Base-by-base conservation (phyloP, 202 grass and related monocot species). In the Carex arenaria region DNA sequence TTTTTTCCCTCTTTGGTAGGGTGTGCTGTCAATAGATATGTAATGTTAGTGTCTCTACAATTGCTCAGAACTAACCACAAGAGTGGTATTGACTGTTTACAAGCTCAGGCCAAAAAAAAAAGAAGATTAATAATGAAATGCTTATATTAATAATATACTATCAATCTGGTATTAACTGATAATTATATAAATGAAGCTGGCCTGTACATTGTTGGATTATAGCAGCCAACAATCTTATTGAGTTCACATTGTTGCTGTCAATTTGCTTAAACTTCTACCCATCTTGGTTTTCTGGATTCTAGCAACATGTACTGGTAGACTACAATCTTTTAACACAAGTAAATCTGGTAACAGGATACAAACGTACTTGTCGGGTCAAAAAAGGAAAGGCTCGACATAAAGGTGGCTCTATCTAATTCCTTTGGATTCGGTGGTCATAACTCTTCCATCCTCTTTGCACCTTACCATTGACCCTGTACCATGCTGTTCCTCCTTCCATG, bases 341-440 rank as follows among this genome's bases (percentile, higher is more conserved):
- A 78, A 36, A 83, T 88, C 36, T 86, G 53, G 72, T 73, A 36
- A 84, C 84, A 99, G 96, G 91, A 99, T 64, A 71, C 82, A 42
- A 73, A 72, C 36, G 3, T 93, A 67, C 75, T 99, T 54, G 91
- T 99, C 14, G 93, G 96, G 61, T 78, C 93, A 1, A 79, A 93
- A 83, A 99, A 99, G 85, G 96, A 99, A 78, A 95, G 89, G 59
- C 88, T 94, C 5, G 86, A 93, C 86, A 86, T 98, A 80, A 98
- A 95, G 81, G 93, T 92, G 43, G 95, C 93, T 0, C 84, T 98
- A 66, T 98, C 95, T 56, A 98, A 95, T 85, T 98, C 95, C 52
- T 98, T 95, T 26, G 95, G 95, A 79, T 98, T 98, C 62, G 95
- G 95, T 26, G 95, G 95, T 51, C 95, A 98, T 43, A 98, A 98